Conservation (phyloP, 768 basidiomycete genomes). For the Hygrophorus pudorinus region DNA sequence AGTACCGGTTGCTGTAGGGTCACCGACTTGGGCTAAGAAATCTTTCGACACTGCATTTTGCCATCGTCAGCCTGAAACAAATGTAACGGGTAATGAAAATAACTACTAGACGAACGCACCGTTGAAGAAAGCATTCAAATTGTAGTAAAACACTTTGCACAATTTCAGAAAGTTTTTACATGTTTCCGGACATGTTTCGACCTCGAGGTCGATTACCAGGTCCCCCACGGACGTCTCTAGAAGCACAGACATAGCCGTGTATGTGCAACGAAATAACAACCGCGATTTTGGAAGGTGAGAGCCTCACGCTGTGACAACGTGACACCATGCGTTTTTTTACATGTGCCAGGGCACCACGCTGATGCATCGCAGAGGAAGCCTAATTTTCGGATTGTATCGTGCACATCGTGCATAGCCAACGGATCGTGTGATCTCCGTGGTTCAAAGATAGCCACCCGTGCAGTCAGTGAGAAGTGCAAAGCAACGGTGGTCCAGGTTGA, state of each 20-base stretch:
- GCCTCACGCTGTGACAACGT: slow-evolving; percentile 7
- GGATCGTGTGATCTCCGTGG: too few relatives aligned
- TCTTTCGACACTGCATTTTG: slow-evolving; percentile 76
- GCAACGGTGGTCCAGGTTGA: too few relatives aligned
- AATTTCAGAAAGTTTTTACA: slow-evolving; percentile 97
- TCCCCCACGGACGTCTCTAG: slow-evolving; percentile 97
- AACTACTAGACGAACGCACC: slow-evolving; percentile 38
- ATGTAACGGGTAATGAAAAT: neutral
- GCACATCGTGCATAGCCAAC: too few relatives aligned
- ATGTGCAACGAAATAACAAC: too few relatives aligned
- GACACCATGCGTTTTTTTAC: too few relatives aligned
- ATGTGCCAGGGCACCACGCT: too few relatives aligned
- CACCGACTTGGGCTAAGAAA: slow-evolving; percentile 94
- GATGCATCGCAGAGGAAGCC: too few relatives aligned
- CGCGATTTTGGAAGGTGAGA: too few relatives aligned
- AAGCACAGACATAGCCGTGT: slow-evolving; percentile 73
- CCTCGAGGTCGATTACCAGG: slow-evolving; percentile 92
- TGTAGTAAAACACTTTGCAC: slow-evolving; percentile 96
- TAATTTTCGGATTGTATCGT: too few relatives aligned
- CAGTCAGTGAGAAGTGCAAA: too few relatives aligned
- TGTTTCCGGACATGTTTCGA: slow-evolving; percentile 80
- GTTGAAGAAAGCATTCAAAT: slow-evolving; percentile 96
- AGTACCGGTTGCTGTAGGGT: slow-evolving; percentile 89
- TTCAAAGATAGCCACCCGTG: too few relatives aligned
- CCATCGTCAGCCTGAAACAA: neutral